Percentiles rank a stretch among this genome's conserved stretches.
These are phyloP conservation scores for Coprinopsis strossmayeri DNA, from an alignment of 768 basidiomycete species.

Conservation along the genomic window DNA sequence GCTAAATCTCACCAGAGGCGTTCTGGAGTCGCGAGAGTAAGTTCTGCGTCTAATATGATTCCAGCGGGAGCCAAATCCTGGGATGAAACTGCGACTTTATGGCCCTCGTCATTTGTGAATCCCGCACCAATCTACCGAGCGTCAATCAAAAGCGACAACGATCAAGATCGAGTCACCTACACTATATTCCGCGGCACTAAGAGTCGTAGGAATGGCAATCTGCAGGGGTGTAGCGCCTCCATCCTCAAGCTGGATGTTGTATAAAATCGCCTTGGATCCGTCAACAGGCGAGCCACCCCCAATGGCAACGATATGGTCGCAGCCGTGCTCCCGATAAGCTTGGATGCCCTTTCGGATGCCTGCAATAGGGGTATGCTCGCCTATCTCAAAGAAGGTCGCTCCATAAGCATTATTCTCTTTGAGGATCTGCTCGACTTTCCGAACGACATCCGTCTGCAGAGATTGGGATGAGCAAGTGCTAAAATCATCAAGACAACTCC, in stretches of 20 bases:
- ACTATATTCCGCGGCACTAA: slow-evolving; percentile 73
- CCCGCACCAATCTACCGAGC: slow-evolving; percentile 68
- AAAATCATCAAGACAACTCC: slow-evolving; percentile 7
- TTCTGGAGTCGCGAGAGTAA: slow-evolving; percentile 68
- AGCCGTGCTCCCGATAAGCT: slow-evolving; percentile 46
- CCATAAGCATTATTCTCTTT: slow-evolving; percentile 53
- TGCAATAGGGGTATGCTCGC: slow-evolving; percentile 64
- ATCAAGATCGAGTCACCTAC: slow-evolving; percentile 27
- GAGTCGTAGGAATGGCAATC: slow-evolving; percentile 77
- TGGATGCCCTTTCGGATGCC: slow-evolving; percentile 55
- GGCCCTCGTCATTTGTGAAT: slow-evolving; percentile 62
- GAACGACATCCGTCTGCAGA: slow-evolving; percentile 55
- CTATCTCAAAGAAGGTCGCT: slow-evolving; percentile 67
- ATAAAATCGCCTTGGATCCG: slow-evolving; percentile 67
- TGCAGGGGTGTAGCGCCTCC: slow-evolving; percentile 51
- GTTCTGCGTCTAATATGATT: slow-evolving; percentile 71
- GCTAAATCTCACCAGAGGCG: slow-evolving; percentile 53
- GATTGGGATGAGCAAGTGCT: not conserved
- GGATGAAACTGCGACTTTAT: slow-evolving; percentile 53
- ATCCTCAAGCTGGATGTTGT: slow-evolving; percentile 49
- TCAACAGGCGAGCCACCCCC: slow-evolving; percentile 82
- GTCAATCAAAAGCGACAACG: not conserved
- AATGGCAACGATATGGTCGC: slow-evolving; percentile 65
- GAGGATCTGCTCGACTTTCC: slow-evolving; percentile 48
- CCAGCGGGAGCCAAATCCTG: slow-evolving; percentile 60